These are phyloP conservation scores for Blastocrithidia nonstop DNA, from an alignment of 208 protist genomes.

Conservation along the genomic window DNA sequence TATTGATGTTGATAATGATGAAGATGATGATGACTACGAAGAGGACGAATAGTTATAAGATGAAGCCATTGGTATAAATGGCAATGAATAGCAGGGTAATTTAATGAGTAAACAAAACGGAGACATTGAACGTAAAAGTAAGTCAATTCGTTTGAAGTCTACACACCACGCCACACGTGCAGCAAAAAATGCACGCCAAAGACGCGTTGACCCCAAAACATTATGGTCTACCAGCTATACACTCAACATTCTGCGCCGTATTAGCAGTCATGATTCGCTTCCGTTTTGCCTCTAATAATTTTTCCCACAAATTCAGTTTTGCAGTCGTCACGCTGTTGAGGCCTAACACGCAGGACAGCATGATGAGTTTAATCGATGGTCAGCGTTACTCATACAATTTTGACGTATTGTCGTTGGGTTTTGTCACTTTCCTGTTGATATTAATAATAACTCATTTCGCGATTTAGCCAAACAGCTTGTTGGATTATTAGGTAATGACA, in stretches of 20 bases:
- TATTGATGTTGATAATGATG: too few species aligned
- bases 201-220: conserved; percentile 9
- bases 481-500: conserved; percentile 23
- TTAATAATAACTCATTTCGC: conserved; percentile 55
- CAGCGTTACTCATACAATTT: conserved; percentile 52
- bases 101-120: too few species aligned
- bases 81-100: too few species aligned
- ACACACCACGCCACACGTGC: too few species aligned
- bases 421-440: conserved; percentile 56
- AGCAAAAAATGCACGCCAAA: too few species aligned
- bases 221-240: conserved; percentile 67
- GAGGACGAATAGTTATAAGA: too few species aligned
- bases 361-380: conserved; percentile 46
- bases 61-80: too few species aligned
- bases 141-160: too few species aligned
- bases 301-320: conserved; percentile 65
- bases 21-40: too few species aligned
- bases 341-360: conserved; percentile 20
- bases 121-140: too few species aligned
- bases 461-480: conserved; percentile 73
- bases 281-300: conserved; percentile 60
- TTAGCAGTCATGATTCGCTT: conserved; percentile 68
- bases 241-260: conserved; percentile 56
- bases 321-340: conserved; percentile 24
- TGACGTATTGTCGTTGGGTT: conserved; percentile 68